These are phyloP conservation scores for Axilococcus clingmanii DNA, from an alignment of 139 green algal species.

Conservation along the genomic window DNA sequence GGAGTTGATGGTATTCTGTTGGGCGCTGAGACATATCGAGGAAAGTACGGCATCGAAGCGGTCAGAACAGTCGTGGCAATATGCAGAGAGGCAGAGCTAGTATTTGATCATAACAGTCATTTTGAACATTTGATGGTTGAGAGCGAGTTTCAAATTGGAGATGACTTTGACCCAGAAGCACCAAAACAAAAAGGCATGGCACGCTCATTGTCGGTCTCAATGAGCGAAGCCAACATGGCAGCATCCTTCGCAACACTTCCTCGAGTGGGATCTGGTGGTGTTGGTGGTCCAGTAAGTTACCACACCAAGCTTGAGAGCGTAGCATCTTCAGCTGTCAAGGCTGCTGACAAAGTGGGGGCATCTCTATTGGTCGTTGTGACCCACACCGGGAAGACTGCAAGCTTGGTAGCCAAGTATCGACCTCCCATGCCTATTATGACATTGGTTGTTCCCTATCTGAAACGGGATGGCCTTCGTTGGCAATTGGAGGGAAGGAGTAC, in stretches of 20 bases:
- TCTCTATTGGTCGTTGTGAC: constrained; percentile 79
- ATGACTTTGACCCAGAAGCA: constrained; percentile 6
- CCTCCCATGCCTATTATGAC: constrained; percentile 79
- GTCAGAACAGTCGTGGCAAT: constrained; percentile 62
- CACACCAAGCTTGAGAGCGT: constrained; percentile 74
- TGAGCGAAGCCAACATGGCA: constrained; percentile 10
- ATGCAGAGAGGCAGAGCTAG: constrained; percentile 44
- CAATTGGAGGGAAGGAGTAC: constrained; percentile 53
- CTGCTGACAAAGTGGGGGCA: constrained; percentile 69
- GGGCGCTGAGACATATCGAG: constrained; percentile 69
- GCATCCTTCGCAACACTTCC: neutral
- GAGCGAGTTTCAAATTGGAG: constrained; percentile 5
- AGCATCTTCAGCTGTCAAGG: constrained; percentile 68
- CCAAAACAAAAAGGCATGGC: neutral
- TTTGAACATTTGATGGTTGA: constrained; percentile 52
- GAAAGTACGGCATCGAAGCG: constrained; percentile 59
- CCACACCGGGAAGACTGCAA: constrained; percentile 52
- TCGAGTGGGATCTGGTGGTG: neutral
- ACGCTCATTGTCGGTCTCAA: neutral
- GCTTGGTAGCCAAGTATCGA: constrained; percentile 81
- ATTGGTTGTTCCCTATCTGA: constrained; percentile 74
- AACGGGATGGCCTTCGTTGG: constrained; percentile 68
- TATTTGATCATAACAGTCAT: constrained; percentile 54
- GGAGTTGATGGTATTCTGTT: constrained; percentile 84
- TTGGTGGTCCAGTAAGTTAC: neutral